Percentiles rank a stretch among this genome's conserved stretches.
Evolutionary conservation across 129 eudicot species (phyloP).

Genomic region (Artemisia annua): DNA sequence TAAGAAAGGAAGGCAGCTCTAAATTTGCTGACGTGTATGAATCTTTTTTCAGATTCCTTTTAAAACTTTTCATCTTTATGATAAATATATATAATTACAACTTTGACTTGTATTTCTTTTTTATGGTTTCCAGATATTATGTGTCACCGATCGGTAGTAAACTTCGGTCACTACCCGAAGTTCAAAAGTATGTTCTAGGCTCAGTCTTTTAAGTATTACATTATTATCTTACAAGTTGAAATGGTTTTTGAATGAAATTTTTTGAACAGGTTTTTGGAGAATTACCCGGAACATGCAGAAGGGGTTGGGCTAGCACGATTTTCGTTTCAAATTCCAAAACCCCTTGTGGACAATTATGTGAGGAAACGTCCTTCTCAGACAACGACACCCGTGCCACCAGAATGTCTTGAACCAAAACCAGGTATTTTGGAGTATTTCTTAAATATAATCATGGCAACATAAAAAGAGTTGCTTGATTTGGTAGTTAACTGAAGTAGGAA

Average conservation of each 20-base stretch:
- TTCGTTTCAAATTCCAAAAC: constrained; percentile 83
- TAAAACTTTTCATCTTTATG: constrained; percentile 16
- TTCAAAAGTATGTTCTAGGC: constrained; percentile 47
- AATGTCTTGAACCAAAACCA: constrained; percentile 36
- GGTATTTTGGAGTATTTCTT: constrained; percentile 29
- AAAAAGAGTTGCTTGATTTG: neutral
- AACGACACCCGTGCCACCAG: constrained; percentile 28
- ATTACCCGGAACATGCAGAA: constrained; percentile 52
- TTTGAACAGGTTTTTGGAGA: constrained; percentile 48
- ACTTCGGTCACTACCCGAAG: constrained; percentile 79
- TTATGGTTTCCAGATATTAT: constrained; percentile 63
- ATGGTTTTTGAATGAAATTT: constrained; percentile 12
- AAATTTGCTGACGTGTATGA: constrained; percentile 92
- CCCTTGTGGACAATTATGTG: constrained; percentile 67
- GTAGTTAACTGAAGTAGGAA: neutral
- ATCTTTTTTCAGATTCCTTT: constrained; percentile 1
- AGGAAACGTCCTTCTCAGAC: constrained; percentile 49
- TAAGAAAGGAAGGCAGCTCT: constrained; percentile 77
- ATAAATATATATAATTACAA: neutral
- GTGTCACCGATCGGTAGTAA: constrained; percentile 72
- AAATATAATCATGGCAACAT: no score
- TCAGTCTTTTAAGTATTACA: neutral
- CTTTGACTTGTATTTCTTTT: neutral
- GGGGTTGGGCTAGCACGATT: constrained; percentile 55
- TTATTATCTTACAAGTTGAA: neutral